Evolutionary conservation across 2,329 filamentous ascomycete species (phyloP), one percentile per base, ranked within the genome.

Genomic region (Keithomyces neogunnii): DNA sequence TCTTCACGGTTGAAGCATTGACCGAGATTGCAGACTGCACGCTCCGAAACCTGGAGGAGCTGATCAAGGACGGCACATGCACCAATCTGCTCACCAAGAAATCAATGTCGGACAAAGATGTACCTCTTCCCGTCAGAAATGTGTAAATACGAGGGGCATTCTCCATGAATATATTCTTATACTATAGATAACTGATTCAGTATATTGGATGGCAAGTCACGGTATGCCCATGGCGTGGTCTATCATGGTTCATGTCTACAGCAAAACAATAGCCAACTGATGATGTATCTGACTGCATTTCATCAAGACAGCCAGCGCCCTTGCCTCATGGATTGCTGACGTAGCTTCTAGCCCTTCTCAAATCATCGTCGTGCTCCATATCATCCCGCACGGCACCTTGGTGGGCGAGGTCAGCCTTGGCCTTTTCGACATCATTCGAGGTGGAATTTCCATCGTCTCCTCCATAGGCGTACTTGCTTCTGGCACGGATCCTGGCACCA

Each of bases 381-480:
- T 68, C 56, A n/a, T 70, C 65, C 10, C 63, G 54, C 30, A 66
- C 51, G 13, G 62, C 53, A 26, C 62, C 63, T 1, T 53, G 58
- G 13, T 56, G 49, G 38, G 59, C 57, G 9, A 45, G 59, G 2
- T 47, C 46, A 10, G 51, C 50, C 56, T 66, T 62, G 42, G 60
- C 63, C 63, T 69, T 72, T 53, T 75, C 72, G 2, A 67, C 57
- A 26, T 73, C 70, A 6, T 59, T 61, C 38, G 51, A 65, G 57
- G 44, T 40, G 10, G 50, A 47, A 29, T 56, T 55, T 33, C 73
- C 72, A 48, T 82, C 78, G 4, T 80, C 78, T 1, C 77, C 78
- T n/a, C 68, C 70, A 55, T 88, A 95, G 0, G 89, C 89, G 63
- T 82, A 95, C 66, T 81, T 85, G 61, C 83, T 88, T 53, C 76